Evolutionary conservation across 371 early-diverging fungal genomes (phyloP).

Genomic region (Mortierella sp.): DNA sequence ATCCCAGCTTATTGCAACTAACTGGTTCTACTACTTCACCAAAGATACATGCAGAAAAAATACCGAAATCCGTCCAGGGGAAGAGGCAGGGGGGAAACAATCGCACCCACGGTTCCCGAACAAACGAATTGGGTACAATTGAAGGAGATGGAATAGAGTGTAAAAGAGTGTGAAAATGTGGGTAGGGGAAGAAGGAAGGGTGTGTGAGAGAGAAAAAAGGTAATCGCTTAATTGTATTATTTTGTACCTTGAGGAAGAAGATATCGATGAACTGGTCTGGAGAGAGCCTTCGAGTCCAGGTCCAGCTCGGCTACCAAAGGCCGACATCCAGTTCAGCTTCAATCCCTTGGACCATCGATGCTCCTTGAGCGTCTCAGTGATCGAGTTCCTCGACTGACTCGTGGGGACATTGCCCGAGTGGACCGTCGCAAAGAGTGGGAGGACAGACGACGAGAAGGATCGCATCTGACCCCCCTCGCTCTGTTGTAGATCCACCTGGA

Average conservation of each 20-base stretch:
- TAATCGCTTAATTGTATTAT: neutral
- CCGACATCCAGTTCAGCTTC: slow-evolving; percentile 41
- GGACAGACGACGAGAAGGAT: slow-evolving; percentile 34
- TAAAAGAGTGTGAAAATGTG: neutral
- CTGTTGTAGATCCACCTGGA: slow-evolving; percentile 16
- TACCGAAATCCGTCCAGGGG: neutral
- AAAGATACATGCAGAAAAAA: slow-evolving; percentile 6
- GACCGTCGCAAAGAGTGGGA: slow-evolving; percentile 12
- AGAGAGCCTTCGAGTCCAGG: slow-evolving; percentile 22
- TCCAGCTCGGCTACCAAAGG: slow-evolving; percentile 14
- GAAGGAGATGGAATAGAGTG: neutral
- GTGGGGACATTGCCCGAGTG: slow-evolving; percentile 7
- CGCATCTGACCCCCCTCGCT: slow-evolving; percentile 20
- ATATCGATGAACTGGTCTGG: slow-evolving; percentile 10
- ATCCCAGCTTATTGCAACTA: neutral
- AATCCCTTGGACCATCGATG: slow-evolving; percentile 48
- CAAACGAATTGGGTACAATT: neutral
- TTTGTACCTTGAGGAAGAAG: slow-evolving; percentile 31
- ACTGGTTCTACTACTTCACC: neutral
- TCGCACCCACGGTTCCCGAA: neutral
- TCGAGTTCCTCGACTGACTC: slow-evolving; percentile 14
- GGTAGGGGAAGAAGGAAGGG: neutral
- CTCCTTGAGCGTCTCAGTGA: slow-evolving; percentile 43
- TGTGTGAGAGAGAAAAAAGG: neutral
- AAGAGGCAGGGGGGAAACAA: neutral